A percentile compares a stretch with the other conserved stretches of the same genome.
phyloP scores from a whole-genome alignment of 2,329 filamentous ascomycete genomes.

The Aspergillus sp. region DNA sequence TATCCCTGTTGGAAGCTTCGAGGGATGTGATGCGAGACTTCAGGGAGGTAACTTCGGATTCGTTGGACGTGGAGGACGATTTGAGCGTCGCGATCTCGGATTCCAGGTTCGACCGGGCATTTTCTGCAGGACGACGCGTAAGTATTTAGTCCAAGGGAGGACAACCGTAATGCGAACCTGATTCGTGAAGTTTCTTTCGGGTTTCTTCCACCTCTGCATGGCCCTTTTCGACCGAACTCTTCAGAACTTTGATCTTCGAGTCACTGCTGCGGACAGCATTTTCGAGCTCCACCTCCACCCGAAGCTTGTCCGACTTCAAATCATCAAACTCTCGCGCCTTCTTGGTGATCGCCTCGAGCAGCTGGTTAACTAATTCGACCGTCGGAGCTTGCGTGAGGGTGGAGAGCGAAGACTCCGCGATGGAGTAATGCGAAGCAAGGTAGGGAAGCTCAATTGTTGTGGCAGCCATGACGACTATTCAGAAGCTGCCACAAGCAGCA shows the following conservation, averaged over 20 bases:
- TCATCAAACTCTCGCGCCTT: slow-evolving; percentile 83
- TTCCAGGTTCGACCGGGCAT: slow-evolving; percentile 69
- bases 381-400: slow-evolving; percentile 63
- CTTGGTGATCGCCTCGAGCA: slow-evolving; percentile 71
- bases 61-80: slow-evolving; percentile 64
- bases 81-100: slow-evolving; percentile 78
- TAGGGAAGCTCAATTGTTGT: slow-evolving; percentile 58
- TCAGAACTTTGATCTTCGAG: slow-evolving; percentile 76
- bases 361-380: slow-evolving; percentile 69
- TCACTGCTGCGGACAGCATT: slow-evolving; percentile 82
- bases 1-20: slow-evolving; percentile 89
- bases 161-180: slow-evolving; percentile 57
- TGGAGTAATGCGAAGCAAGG: slow-evolving; percentile 57
- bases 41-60: slow-evolving; percentile 71
- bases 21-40: slow-evolving; percentile 81
- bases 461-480: slow-evolving; percentile 50
- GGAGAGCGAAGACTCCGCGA: slow-evolving; percentile 57
- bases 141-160: slow-evolving; percentile 11
- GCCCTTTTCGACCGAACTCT: slow-evolving; percentile 76
- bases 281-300: slow-evolving; percentile 88
- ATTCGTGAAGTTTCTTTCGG: slow-evolving; percentile 74
- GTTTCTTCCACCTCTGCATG: slow-evolving; percentile 80
- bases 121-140: slow-evolving; percentile 57
- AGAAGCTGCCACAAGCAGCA: slow-evolving; percentile 16
- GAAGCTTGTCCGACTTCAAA: slow-evolving; percentile 82